A percentile compares a stretch with the other conserved stretches of the same genome.
Evolutionary conservation across 495 filamentous ascomycete genomes (phyloP).

Genomic region (Xylaria sp.): DNA sequence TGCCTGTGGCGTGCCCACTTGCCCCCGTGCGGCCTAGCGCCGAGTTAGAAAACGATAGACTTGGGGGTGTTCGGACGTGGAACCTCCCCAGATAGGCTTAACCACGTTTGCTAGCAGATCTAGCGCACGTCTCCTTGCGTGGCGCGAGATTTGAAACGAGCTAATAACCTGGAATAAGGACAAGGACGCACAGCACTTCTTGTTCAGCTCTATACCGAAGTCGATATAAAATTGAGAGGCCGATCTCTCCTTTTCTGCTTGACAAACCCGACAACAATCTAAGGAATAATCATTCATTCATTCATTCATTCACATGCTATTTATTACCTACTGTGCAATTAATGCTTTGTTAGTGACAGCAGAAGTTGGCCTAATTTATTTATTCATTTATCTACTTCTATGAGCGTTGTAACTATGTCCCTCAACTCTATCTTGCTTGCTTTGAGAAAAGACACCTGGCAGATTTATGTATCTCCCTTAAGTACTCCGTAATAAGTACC

Average conservation of each 20-base stretch:
- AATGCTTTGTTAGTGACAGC: background rate
- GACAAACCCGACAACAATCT: background rate
- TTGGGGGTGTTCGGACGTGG: background rate
- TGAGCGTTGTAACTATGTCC: background rate
- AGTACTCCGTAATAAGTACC: background rate
- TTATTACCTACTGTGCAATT: no score
- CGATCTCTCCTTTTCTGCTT: background rate
- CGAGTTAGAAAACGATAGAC: background rate
- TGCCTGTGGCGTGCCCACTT: background rate
- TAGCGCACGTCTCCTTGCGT: background rate
- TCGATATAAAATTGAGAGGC: background rate
- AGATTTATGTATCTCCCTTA: background rate
- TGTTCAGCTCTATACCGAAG: background rate
- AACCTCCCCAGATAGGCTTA: slow-evolving; percentile 3
- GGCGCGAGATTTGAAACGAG: slow-evolving; percentile 20
- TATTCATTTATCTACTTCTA: no score
- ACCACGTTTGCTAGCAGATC: background rate
- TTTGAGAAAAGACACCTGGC: background rate
- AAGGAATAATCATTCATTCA: background rate
- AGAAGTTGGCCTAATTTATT: background rate
- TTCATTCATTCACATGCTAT: background rate
- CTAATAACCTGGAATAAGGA: slow-evolving; percentile 18
- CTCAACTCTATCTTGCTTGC: background rate
- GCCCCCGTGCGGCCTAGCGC: background rate
- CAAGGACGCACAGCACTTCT: background rate